Percentiles rank a stretch among this genome's conserved stretches.
Evolutionary conservation across 164 flowering plant genomes (phyloP).

Genomic region (Annona cherimola): DNA sequence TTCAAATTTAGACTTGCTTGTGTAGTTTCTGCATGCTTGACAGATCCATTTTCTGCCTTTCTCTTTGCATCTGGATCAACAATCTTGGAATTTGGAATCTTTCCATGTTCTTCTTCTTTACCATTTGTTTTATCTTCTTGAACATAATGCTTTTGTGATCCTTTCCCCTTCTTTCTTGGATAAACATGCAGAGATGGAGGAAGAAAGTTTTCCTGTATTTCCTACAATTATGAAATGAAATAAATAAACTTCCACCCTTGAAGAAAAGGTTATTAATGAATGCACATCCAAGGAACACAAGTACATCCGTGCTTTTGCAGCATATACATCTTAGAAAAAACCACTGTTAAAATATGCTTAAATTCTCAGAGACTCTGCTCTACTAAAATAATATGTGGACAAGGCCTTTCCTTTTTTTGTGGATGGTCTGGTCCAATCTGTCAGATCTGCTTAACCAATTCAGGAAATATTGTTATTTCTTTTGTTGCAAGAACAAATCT

Average conservation of each 20-base stretch:
- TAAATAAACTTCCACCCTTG: not conserved
- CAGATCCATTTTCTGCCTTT: constrained; percentile 16
- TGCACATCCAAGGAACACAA: not conserved
- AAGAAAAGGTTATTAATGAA: not conserved
- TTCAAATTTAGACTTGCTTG: constrained; percentile 12
- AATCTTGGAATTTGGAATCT: constrained; percentile 16
- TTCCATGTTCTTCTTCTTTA: constrained; percentile 14
- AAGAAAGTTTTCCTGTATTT: constrained; percentile 58
- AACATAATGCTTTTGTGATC: constrained; percentile 21
- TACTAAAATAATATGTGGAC: not conserved
- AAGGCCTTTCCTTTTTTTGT: not conserved
- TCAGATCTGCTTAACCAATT: too few relatives aligned
- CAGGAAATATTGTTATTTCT: too few relatives aligned
- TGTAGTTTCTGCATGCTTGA: constrained; percentile 17
- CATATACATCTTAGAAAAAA: not conserved
- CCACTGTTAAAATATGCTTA: not conserved
- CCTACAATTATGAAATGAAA: constrained; percentile 35
- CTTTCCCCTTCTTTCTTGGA: constrained; percentile 33
- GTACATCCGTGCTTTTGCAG: not conserved
- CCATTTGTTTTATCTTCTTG: constrained; percentile 25
- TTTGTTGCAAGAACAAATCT: too few relatives aligned
- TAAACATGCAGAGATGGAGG: constrained; percentile 66
- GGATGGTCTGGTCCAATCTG: not conserved
- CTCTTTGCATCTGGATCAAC: constrained; percentile 8
- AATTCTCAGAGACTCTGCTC: not conserved